Evolutionary conservation across 108 stramenopile species (phyloP).

Genomic region (Stephanodiscus minutulus): DNA sequence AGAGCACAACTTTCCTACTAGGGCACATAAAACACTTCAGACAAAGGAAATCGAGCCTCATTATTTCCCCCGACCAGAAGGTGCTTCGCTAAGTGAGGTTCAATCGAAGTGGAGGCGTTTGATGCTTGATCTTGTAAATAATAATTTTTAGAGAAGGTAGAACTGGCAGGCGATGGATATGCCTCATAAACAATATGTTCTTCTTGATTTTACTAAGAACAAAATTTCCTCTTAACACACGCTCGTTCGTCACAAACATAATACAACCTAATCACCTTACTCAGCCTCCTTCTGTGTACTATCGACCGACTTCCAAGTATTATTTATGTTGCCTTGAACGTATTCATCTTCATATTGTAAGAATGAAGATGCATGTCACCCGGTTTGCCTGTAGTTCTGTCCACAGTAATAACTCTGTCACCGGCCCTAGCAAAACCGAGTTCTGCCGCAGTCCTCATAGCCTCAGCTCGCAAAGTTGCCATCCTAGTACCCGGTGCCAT

Average conservation of each 20-base stretch:
- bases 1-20: conserved; percentile 51
- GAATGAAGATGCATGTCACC: conserved; percentile 61
- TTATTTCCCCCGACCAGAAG: conserved; percentile 18
- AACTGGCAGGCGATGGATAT: neutral
- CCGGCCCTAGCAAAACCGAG: conserved; percentile 64
- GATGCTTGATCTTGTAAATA: conserved; percentile 40
- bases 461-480: conserved; percentile 66
- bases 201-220: neutral
- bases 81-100: conserved; percentile 28
- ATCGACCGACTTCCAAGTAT: too few relatives aligned
- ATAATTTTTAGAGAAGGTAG: conserved; percentile 10
- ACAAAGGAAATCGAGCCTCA: conserved; percentile 31
- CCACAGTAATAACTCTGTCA: conserved; percentile 69
- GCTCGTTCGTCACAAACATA: neutral
- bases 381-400: conserved; percentile 57
- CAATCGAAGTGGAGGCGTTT: conserved; percentile 39
- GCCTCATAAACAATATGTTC: neutral
- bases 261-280: neutral
- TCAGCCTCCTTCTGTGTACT: neutral
- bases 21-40: conserved; percentile 37
- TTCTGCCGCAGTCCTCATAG: conserved; percentile 69
- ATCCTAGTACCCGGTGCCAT: conserved; percentile 48
- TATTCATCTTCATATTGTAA: conserved; percentile 77
- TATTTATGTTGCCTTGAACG: conserved; percentile 29
- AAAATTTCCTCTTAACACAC: neutral